These are phyloP conservation scores for Botryotinia convoluta DNA, from an alignment of 2,329 filamentous ascomycete species.

Conservation along the genomic window DNA sequence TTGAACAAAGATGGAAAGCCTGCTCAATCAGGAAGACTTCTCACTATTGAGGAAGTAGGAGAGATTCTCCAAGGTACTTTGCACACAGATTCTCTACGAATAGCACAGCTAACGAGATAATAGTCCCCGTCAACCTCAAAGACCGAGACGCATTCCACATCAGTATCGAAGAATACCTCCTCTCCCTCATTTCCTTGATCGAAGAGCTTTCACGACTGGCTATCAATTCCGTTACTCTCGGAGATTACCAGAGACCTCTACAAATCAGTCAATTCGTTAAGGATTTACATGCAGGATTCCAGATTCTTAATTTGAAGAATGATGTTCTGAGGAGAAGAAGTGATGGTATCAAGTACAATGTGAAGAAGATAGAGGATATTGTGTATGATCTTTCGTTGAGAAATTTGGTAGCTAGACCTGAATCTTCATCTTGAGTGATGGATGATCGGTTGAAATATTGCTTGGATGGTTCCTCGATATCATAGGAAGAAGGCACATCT, in stretches of 20 bases:
- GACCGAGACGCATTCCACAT: slow-evolving; percentile 89
- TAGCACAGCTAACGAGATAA: slow-evolving; percentile 22
- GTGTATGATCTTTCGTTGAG: slow-evolving; percentile 92
- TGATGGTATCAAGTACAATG: slow-evolving; percentile 93
- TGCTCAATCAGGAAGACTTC: slow-evolving; percentile 60
- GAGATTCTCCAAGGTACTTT: slow-evolving; percentile 62
- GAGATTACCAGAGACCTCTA: slow-evolving; percentile 81
- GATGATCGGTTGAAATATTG: background rate
- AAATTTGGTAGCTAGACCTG: slow-evolving; percentile 62
- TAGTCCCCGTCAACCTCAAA: slow-evolving; percentile 89
- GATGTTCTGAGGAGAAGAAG: slow-evolving; percentile 83
- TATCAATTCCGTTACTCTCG: slow-evolving; percentile 89
- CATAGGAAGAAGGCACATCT: background rate
- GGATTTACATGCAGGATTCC: slow-evolving; percentile 92
- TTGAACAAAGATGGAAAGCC: slow-evolving; percentile 53
- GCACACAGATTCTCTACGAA: background rate
- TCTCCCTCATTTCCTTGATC: slow-evolving; percentile 80
- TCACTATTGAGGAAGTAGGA: slow-evolving; percentile 87
- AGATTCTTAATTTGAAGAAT: slow-evolving; percentile 96
- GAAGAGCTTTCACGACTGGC: slow-evolving; percentile 89
- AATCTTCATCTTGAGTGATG: slow-evolving; percentile 8
- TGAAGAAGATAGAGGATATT: slow-evolving; percentile 97
- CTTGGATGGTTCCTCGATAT: background rate
- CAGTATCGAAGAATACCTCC: slow-evolving; percentile 95
- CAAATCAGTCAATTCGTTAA: slow-evolving; percentile 92